Evolutionary conservation across 805 yeast genomes (phyloP).

Genomic region (Saturnispora hagleri): DNA sequence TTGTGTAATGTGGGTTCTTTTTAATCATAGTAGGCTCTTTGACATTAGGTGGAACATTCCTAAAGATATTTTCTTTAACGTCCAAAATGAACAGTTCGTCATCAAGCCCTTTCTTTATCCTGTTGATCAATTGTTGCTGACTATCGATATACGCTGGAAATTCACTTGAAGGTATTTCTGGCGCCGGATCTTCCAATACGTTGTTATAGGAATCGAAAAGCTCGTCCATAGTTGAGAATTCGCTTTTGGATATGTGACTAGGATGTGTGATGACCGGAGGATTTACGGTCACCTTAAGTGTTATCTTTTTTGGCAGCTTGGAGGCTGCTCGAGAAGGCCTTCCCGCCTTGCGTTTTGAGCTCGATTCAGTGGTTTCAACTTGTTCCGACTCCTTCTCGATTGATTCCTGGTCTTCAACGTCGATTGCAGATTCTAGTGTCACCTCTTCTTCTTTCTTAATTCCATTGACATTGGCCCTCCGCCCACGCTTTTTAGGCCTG

Average conservation of each 20-base stretch:
- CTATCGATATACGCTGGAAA: constrained; percentile 46
- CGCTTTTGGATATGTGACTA: constrained; percentile 40
- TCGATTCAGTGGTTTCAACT: neutral
- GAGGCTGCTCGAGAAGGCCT: neutral
- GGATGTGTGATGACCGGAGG: constrained; percentile 52
- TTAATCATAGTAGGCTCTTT: constrained; percentile 32
- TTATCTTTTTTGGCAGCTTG: constrained; percentile 7
- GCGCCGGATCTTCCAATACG: constrained; percentile 40
- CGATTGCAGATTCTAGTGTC: neutral
- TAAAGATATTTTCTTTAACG: constrained; percentile 34
- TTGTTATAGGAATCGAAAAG: constrained; percentile 48
- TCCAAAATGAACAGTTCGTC: constrained; percentile 37
- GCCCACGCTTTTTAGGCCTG: neutral
- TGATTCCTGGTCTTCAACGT: neutral
- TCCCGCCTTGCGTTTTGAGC: neutral
- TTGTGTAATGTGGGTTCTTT: constrained; percentile 23
- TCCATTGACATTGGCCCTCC: neutral
- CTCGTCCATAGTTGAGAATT: constrained; percentile 32
- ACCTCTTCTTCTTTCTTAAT: neutral
- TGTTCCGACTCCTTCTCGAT: neutral
- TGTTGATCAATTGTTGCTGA: constrained; percentile 38
- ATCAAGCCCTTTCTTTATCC: constrained; percentile 39
- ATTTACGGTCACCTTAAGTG: constrained; percentile 30
- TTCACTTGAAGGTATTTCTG: constrained; percentile 49
- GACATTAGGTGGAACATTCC: constrained; percentile 36